These are phyloP conservation scores for Calvatia gigantea DNA, from an alignment of 768 basidiomycete genomes.

Conservation along the genomic window DNA sequence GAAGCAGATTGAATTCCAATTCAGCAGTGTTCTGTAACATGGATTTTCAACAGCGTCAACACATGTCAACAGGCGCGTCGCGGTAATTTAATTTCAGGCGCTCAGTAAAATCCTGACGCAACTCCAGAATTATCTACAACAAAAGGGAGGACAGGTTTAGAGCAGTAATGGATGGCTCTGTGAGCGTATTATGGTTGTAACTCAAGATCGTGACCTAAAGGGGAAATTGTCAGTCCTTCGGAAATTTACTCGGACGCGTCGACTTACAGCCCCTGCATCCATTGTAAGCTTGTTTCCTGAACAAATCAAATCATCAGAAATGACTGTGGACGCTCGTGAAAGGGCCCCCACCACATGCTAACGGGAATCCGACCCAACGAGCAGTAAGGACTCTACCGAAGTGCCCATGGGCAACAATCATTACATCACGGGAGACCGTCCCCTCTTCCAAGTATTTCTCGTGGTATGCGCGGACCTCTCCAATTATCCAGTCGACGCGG, in stretches of 20 bases:
- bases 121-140: constrained; percentile 5
- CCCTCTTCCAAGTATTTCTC: constrained; percentile 66
- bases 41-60: constrained; percentile 3
- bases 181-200: constrained; percentile 79
- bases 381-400: constrained; percentile 74
- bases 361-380: constrained; percentile 75
- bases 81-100: constrained; percentile 6
- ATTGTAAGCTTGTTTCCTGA: constrained; percentile 15
- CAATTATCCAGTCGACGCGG: constrained; percentile 76
- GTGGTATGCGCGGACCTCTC: constrained; percentile 72
- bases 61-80: constrained; percentile 32
- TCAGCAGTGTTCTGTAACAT: neutral
- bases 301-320: too few species aligned
- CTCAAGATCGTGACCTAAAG: constrained; percentile 70
- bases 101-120: neutral
- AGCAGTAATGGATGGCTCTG: constrained; percentile 74
- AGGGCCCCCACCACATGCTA: constrained; percentile 45
- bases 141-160: constrained; percentile 55
- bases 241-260: neutral
- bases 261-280: constrained; percentile 13
- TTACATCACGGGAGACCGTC: constrained; percentile 67
- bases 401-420: constrained; percentile 90
- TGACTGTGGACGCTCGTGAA: neutral
- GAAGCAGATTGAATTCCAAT: neutral
- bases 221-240: constrained; percentile 31